Evolutionary conservation across 2,329 filamentous ascomycete genomes (phyloP).

Genomic region (Neodidymelliopsis sp.): DNA sequence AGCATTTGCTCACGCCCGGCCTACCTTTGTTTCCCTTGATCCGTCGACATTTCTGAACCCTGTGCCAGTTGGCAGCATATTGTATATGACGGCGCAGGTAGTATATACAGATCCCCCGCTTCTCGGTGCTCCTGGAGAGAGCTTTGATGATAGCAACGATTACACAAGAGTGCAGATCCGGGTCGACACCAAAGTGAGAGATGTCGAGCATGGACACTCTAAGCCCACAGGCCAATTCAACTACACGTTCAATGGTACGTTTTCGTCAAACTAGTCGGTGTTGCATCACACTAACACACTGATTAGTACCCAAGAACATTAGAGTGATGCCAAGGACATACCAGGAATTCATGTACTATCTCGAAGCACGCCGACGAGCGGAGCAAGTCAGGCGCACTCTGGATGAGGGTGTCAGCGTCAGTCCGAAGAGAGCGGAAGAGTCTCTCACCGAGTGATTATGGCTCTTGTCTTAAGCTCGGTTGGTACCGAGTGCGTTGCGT

Average conservation of each 20-base stretch:
- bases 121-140: constrained; percentile 50
- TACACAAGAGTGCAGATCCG: constrained; percentile 73
- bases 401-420: constrained; percentile 38
- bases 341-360: constrained; percentile 70
- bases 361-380: constrained; percentile 66
- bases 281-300: not conserved
- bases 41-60: constrained; percentile 78
- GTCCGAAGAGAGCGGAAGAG: constrained; percentile 41
- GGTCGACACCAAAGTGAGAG: constrained; percentile 74
- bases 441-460: constrained; percentile 46
- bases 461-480: not conserved
- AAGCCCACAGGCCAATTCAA: constrained; percentile 78
- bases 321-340: constrained; percentile 71
- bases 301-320: constrained; percentile 66
- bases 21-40: constrained; percentile 75
- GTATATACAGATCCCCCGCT: constrained; percentile 73
- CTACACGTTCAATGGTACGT: constrained; percentile 66
- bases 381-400: constrained; percentile 55
- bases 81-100: constrained; percentile 76
- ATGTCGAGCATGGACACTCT: constrained; percentile 73
- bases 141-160: constrained; percentile 42
- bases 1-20: constrained; percentile 72
- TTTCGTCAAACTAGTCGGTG: not conserved
- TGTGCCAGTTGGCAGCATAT: constrained; percentile 75
- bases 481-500: too few species aligned